These are phyloP conservation scores for Sarocladium strictum DNA, from an alignment of 2,329 filamentous ascomycete genomes.

Conservation along the genomic window DNA sequence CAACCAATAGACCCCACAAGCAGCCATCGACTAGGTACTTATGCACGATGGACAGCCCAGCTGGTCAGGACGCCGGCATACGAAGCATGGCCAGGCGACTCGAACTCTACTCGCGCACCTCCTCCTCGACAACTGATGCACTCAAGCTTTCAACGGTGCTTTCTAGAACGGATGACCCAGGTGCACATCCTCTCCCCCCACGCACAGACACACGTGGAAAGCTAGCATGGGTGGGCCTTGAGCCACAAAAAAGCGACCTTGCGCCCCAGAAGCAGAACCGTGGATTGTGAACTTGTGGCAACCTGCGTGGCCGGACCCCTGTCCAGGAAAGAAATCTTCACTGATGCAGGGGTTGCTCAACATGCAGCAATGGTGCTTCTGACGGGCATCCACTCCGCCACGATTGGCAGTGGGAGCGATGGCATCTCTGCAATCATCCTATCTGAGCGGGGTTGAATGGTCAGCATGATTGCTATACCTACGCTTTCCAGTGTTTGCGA, in stretches of 20 bases:
- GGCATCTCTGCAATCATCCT: neutral
- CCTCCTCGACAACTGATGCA: too few species aligned
- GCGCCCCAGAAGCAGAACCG: neutral
- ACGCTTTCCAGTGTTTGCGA: neutral
- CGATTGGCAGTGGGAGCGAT: neutral
- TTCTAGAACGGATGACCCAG: too few species aligned
- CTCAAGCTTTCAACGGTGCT: too few species aligned
- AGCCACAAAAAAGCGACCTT: neutral
- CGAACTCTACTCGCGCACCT: too few species aligned
- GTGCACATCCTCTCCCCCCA: too few species aligned
- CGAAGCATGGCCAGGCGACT: too few species aligned
- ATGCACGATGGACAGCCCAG: too few species aligned
- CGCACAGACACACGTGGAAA: neutral
- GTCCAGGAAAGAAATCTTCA: neutral
- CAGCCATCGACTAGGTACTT: too few species aligned
- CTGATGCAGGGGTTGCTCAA: neutral
- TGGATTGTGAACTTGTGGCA: too few species aligned
- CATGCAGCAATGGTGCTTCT: neutral
- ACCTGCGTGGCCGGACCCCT: neutral
- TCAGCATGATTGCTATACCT: too few species aligned
- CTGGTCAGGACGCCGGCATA: too few species aligned
- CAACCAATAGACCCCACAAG: too few species aligned
- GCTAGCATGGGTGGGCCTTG: neutral
- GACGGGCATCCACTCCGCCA: neutral
- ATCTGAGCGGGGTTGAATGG: neutral